These are phyloP conservation scores for Perilla frutescens DNA, from an alignment of 257 asterid species.

Conservation along the genomic window DNA sequence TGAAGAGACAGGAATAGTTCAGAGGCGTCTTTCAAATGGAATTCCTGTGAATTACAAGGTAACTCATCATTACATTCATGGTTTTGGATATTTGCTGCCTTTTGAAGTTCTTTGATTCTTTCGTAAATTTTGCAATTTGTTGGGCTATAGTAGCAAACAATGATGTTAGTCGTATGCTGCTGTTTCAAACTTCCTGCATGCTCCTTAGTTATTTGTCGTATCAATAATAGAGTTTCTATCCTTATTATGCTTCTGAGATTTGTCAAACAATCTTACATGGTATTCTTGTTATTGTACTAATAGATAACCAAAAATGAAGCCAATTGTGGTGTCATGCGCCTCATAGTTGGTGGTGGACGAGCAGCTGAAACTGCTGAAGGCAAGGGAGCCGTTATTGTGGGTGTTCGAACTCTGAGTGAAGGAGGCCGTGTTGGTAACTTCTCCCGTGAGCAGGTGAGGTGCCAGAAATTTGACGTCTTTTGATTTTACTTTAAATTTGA, in stretches of 20 bases:
- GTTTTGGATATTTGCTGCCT: slow-evolving; percentile 18
- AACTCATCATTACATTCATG: slow-evolving; percentile 23
- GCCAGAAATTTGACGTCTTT: slow-evolving; percentile 18
- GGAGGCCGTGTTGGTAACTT: slow-evolving; percentile 98
- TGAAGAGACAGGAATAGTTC: slow-evolving; percentile 85
- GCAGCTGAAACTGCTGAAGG: slow-evolving; percentile 85
- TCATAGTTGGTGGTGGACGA: slow-evolving; percentile 98
- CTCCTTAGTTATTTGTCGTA: slow-evolving; percentile 30
- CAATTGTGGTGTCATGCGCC: slow-evolving; percentile 98
- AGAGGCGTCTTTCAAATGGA: slow-evolving; percentile 95
- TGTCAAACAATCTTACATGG: slow-evolving; percentile 25
- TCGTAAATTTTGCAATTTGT: neutral
- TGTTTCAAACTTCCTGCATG: slow-evolving; percentile 22
- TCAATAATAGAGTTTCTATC: neutral
- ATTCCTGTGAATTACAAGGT: slow-evolving; percentile 97
- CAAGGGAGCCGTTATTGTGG: slow-evolving; percentile 94
- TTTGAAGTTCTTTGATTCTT: slow-evolving; percentile 24
- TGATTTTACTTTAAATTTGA: neutral
- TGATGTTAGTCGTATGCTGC: slow-evolving; percentile 30
- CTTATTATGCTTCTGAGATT: slow-evolving; percentile 17
- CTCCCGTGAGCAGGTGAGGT: slow-evolving; percentile 92
- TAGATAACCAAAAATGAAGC: slow-evolving; percentile 91
- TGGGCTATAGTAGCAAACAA: neutral
- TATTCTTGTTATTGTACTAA: slow-evolving; percentile 32
- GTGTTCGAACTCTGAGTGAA: slow-evolving; percentile 98